A percentile compares a stretch with the other conserved stretches of the same genome.
phyloP scores from a whole-genome alignment of 352 stramenopile genomes.

The Pythium dissotocum region DNA sequence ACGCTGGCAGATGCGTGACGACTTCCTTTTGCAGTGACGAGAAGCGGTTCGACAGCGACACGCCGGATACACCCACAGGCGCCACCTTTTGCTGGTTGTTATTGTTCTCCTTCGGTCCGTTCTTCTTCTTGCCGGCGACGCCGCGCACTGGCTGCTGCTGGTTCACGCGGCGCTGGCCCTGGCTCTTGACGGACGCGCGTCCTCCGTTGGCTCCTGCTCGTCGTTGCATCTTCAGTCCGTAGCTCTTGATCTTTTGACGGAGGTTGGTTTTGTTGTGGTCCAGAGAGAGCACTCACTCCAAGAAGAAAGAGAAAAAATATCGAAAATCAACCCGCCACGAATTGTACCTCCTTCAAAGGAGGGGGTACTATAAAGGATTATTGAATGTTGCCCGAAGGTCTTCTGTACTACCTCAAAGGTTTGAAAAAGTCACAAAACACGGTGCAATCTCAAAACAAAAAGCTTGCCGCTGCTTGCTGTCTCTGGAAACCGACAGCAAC shows the following conservation, averaged over 20 bases:
- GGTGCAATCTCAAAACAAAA: neutral
- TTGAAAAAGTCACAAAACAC: constrained; percentile 20
- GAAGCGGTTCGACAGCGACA: constrained; percentile 81
- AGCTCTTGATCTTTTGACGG: neutral
- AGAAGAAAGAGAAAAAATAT: constrained; percentile 15
- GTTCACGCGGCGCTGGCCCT: constrained; percentile 53
- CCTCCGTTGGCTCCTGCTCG: constrained; percentile 22
- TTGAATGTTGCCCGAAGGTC: constrained; percentile 27
- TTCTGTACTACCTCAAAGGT: constrained; percentile 7
- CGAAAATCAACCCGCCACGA: constrained; percentile 12
- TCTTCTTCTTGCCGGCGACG: constrained; percentile 29
- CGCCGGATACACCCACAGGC: constrained; percentile 61
- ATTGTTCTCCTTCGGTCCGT: constrained; percentile 26
- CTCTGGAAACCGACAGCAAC: constrained; percentile 7
- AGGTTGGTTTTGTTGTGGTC: neutral
- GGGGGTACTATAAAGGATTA: neutral
- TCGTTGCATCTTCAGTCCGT: constrained; percentile 16
- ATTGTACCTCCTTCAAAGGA: neutral
- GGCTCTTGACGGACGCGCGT: constrained; percentile 54
- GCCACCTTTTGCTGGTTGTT: constrained; percentile 28
- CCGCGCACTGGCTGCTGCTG: constrained; percentile 8
- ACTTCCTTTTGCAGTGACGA: constrained; percentile 55
- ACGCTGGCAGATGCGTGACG: constrained; percentile 5
- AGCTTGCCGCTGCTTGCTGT: neutral
- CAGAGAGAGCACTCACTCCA: neutral